Base-by-base conservation (phyloP, 352 stramenopile genomes). In the Globisporangium ultimum region DNA sequence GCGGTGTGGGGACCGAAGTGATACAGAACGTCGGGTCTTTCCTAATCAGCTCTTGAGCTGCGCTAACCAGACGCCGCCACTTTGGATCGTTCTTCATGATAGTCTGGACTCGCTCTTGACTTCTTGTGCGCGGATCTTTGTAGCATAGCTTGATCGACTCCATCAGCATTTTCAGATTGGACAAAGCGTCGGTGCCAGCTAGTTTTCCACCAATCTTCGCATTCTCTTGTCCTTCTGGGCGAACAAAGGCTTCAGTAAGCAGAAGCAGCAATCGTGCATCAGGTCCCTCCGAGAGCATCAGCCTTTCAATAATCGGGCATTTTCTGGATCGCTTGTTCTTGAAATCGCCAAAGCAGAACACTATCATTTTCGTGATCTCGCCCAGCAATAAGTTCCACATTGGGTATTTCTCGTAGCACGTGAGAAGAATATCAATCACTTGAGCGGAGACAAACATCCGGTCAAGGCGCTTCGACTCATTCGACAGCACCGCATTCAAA, bases 281-380 rank as follows among this genome's bases (percentile, higher is more conserved):
- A 2, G 74, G 63, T 7, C 65, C 74, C 17, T 89, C 68, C 0
- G 72, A 78, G 7, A 76, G 58, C 66, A 93, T 36, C 18, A 95
- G 67, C n/a, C 69, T 78, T 10, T 69, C 78, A 28, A 95, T 82
- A 46, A 95, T 85, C 6, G 86, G 86, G 47, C 86, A 95, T 43
- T 72, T 85, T 22, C 86, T 70, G 42, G 84, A 93, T 14, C 86
- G 82, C 58, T 95, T 93, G 64, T 78, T 86, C 60, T 95, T 95
- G 53, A 92, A 91, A 70, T 95, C 86, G 5, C 82, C 84, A 48
- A 95, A 74, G 40, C 72, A 87, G 64, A 93, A 95, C 24, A 93
- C 60, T 18, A 95, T 58, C 72, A 95, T 91, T 57, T 92, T 91
- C 9, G 86, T 92, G 42, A 95, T 89, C 61, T 92, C 84, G 36